Evolutionary conservation across 768 basidiomycete genomes (phyloP).

Genomic region (Hypholoma sublateritium): DNA sequence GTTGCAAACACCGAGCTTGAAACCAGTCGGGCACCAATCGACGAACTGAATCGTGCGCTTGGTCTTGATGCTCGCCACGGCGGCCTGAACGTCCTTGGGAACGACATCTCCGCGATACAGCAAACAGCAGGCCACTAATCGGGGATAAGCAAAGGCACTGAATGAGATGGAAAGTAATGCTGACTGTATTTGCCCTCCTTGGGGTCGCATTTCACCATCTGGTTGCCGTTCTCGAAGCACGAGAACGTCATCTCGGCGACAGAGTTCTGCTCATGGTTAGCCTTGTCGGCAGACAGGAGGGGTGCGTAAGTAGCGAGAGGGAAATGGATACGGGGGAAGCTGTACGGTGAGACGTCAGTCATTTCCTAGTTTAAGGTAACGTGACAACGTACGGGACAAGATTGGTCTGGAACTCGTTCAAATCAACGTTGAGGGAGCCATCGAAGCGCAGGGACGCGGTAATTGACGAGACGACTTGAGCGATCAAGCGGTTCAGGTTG

Average conservation of each 20-base stretch:
- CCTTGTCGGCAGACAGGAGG: slow-evolving; percentile 93
- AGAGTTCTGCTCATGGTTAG: slow-evolving; percentile 94
- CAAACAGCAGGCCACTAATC: slow-evolving; percentile 83
- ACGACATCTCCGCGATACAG: slow-evolving; percentile 97
- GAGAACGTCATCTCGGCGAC: slow-evolving; percentile 98
- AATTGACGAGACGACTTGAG: slow-evolving; percentile 97
- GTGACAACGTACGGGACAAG: slow-evolving; percentile 79
- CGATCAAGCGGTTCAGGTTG: slow-evolving; percentile 95
- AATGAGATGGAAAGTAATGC: slow-evolving; percentile 24
- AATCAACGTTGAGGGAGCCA: slow-evolving; percentile 94
- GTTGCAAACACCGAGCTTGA: slow-evolving; percentile 97
- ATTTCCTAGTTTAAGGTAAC: slow-evolving; percentile 2
- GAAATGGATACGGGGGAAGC: slow-evolving; percentile 98
- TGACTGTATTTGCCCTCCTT: slow-evolving; percentile 97
- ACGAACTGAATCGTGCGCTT: slow-evolving; percentile 98
- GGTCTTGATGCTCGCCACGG: slow-evolving; percentile 93
- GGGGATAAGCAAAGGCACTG: slow-evolving; percentile 9
- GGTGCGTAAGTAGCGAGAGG: slow-evolving; percentile 96
- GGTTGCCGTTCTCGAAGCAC: slow-evolving; percentile 95
- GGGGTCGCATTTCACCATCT: slow-evolving; percentile 96
- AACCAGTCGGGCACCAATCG: slow-evolving; percentile 98
- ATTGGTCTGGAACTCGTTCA: slow-evolving; percentile 99
- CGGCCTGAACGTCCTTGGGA: slow-evolving; percentile 92
- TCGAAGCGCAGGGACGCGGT: slow-evolving; percentile 97
- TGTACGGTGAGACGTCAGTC: slow-evolving; percentile 25